Evolutionary conservation across 148 eudicot species (phyloP), one percentile per base, ranked within the genome.

Genomic region (Hydrangea macrophylla): DNA sequence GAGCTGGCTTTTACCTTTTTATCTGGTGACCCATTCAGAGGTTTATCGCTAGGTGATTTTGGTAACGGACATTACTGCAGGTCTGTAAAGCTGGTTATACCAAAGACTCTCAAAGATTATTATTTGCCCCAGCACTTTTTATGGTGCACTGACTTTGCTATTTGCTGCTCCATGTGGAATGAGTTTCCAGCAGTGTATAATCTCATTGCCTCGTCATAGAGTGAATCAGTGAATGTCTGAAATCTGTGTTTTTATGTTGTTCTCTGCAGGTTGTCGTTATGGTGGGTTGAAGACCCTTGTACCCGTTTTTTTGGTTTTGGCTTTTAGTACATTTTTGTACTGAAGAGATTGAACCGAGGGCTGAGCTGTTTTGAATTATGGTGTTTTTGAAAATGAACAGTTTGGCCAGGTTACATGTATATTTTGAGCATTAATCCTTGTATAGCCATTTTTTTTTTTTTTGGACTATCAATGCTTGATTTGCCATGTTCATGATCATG

Each of bases 231-330:
- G 53, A 48, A n/a, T n/a, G n/a, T n/a, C n/a, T n/a, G n/a, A n/a
- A n/a, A n/a, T n/a, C n/a, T n/a, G n/a, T 48, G 53, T 18, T 7
- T 48, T 42, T 11, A 45, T 45, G 51, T 48, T 18, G 12, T 66
- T 3, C 44, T 67, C 17, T 68, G 82, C 92, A 90, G 96, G 96
- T 37, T 76, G 54, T 40, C 69, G 50, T 44, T 73, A 39, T 42
- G 74, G 73, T 61, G 72, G 84, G 69, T 39, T 76, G 75, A 75
- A 81, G 68, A 55, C 77, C 55, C 70, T 77, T 53, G 73, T 75
- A 51, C 67, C 71, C 55, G 55, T 88, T 70, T 66, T 81, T 70
- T 81, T 73, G 31, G 58, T 81, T 65, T 79, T 84, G 65, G 69
- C 77, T 74, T 70, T 80, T 48, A 62, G 76, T 75, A 67, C 78